Evolutionary conservation across 1,284 basidiomycete genomes (phyloP).

Genomic region (Melampsora larici-populina): DNA sequence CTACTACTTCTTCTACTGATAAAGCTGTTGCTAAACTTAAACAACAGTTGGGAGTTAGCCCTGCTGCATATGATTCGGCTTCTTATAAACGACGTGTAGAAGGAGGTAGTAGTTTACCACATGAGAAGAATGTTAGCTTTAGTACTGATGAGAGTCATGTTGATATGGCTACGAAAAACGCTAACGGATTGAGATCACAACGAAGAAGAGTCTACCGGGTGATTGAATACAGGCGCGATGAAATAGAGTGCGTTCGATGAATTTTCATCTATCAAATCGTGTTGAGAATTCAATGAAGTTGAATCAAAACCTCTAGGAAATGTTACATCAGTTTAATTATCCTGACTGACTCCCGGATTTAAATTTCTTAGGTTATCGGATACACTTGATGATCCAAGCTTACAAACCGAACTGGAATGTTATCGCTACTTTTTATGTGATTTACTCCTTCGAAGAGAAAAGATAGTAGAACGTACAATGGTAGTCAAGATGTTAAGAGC

Average conservation of each 20-base stretch:
- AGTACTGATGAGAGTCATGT: neutral
- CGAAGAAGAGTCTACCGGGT: neutral
- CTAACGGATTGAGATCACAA: neutral
- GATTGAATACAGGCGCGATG: neutral
- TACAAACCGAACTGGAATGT: conserved; percentile 24
- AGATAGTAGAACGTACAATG: conserved; percentile 19
- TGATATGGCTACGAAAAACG: neutral
- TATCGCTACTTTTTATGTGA: conserved; percentile 36
- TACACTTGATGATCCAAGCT: conserved; percentile 12
- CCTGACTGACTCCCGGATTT: neutral
- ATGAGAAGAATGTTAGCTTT: neutral
- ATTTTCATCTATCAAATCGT: neutral
- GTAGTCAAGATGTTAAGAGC: conserved; percentile 34
- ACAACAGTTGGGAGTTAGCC: conserved; percentile 18
- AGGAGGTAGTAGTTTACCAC: neutral
- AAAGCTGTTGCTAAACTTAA: conserved; percentile 34
- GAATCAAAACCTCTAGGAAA: too few relatives aligned
- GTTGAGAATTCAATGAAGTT: too few relatives aligned
- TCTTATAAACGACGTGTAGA: conserved; percentile 5
- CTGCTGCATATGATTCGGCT: neutral
- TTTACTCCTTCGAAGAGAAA: conserved; percentile 21
- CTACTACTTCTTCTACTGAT: conserved; percentile 24
- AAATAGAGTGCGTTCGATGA: neutral
- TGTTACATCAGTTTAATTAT: too few relatives aligned
- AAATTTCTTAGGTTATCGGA: neutral